Percentiles rank a stretch among this genome's conserved stretches.
Evolutionary conservation across 2,329 filamentous ascomycete species (phyloP).

Genomic region (Cladosporium austrohemisphaericum): DNA sequence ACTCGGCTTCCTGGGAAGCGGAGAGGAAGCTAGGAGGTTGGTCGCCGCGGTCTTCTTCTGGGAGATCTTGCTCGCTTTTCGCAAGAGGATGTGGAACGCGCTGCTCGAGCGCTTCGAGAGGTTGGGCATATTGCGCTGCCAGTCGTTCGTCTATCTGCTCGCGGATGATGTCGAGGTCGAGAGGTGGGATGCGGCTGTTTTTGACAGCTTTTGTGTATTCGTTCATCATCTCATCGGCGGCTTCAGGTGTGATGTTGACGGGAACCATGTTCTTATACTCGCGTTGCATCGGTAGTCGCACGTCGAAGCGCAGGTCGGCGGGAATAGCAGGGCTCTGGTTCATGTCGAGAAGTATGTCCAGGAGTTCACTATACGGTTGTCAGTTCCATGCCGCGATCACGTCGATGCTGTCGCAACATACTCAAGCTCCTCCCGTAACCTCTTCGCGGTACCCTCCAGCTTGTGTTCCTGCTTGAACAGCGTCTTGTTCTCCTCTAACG

Average conservation of each 20-base stretch:
- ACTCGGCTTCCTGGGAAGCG: conserved; percentile 69
- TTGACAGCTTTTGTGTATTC: conserved; percentile 37
- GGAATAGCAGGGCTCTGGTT: conserved; percentile 64
- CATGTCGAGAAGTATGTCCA: conserved; percentile 84
- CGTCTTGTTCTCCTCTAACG: conserved; percentile 75
- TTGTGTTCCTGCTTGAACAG: conserved; percentile 78
- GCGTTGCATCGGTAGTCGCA: conserved; percentile 67
- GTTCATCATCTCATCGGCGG: conserved; percentile 28
- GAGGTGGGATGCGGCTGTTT: conserved; percentile 28
- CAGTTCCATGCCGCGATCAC: conserved; percentile 14
- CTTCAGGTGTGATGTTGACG: conserved; percentile 29
- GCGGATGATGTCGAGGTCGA: conserved; percentile 31
- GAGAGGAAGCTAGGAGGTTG: conserved; percentile 65
- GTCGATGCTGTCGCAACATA: conserved; percentile 46
- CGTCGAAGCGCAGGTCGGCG: conserved; percentile 47
- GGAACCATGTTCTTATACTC: conserved; percentile 34
- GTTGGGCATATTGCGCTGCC: conserved; percentile 25
- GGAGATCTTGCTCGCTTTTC: conserved; percentile 22
- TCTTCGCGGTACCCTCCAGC: conserved; percentile 74
- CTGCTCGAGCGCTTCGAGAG: conserved; percentile 39
- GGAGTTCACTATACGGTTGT: conserved; percentile 63
- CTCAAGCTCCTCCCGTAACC: conserved; percentile 90
- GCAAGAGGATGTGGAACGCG: conserved; percentile 38
- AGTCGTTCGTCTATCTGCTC: conserved; percentile 31
- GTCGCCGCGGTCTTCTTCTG: conserved; percentile 47